phyloP scores from a whole-genome alignment of 2,329 filamentous ascomycete species.

The Fusarium phyllophilum region DNA sequence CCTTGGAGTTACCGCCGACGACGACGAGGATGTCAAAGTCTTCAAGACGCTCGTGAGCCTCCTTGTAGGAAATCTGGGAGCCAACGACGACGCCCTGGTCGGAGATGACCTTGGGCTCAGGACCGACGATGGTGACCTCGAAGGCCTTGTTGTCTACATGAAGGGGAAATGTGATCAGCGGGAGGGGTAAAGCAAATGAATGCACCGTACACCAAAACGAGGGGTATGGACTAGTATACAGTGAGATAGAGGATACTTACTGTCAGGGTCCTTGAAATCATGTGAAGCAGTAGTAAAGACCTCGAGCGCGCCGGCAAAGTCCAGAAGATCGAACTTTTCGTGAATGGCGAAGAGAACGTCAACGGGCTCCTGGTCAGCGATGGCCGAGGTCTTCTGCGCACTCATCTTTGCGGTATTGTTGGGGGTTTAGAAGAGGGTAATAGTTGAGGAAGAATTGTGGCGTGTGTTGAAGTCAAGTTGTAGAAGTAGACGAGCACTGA shows the following conservation, averaged over 20 bases:
- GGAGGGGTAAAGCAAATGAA: constrained; percentile 32
- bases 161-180: constrained; percentile 37
- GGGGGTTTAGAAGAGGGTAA: constrained; percentile 32
- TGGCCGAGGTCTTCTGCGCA: constrained; percentile 67
- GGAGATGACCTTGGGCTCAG: constrained; percentile 65
- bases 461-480: constrained; percentile 20
- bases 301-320: constrained; percentile 67
- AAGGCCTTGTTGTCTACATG: constrained; percentile 65
- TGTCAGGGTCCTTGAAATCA: constrained; percentile 64
- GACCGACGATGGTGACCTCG: constrained; percentile 65
- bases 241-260: constrained; percentile 43
- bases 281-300: constrained; percentile 62
- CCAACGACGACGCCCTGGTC: constrained; percentile 74
- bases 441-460: constrained; percentile 35
- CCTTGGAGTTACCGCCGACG: constrained; percentile 74
- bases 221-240: not conserved
- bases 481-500: constrained; percentile 29
- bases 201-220: constrained; percentile 3
- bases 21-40: constrained; percentile 85
- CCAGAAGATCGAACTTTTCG: constrained; percentile 67
- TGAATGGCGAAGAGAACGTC: constrained; percentile 70
- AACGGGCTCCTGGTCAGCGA: constrained; percentile 66
- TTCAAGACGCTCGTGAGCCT: constrained; percentile 77
- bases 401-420: constrained; percentile 61
- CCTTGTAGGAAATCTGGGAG: constrained; percentile 81